Evolutionary conservation across 108 stramenopile genomes (phyloP).

Genomic region (Nannochloropsis gaditana): DNA sequence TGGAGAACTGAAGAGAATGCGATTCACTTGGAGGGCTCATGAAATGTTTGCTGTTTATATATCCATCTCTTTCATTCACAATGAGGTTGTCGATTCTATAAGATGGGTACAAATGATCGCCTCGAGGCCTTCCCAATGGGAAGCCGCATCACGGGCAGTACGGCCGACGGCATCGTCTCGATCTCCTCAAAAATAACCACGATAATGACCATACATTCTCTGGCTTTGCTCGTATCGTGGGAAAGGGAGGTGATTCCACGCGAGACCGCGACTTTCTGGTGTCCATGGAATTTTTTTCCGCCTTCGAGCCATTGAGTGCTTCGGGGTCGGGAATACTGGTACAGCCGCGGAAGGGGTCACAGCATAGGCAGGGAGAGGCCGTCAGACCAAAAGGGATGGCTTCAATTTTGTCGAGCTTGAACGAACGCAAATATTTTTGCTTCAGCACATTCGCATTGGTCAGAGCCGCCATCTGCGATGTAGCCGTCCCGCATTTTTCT

Average conservation of each 20-base stretch:
- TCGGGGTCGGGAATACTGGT: neutral
- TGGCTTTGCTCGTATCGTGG: neutral
- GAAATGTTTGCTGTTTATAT: too few species aligned
- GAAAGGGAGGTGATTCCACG: neutral
- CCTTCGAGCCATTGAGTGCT: neutral
- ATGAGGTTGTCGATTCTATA: too few species aligned
- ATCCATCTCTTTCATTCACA: too few species aligned
- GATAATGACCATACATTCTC: neutral
- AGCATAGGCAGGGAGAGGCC: neutral
- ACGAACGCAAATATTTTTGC: neutral
- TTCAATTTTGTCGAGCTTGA: neutral
- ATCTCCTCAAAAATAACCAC: neutral
- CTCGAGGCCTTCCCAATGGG: too few species aligned
- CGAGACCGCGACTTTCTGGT: neutral
- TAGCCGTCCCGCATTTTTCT: constrained; percentile 36
- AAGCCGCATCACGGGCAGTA: too few species aligned
- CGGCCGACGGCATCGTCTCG: too few species aligned
- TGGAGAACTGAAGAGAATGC: too few species aligned
- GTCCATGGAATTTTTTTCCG: neutral
- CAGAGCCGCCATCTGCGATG: constrained; percentile 31
- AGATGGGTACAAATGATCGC: too few species aligned
- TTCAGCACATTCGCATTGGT: constrained; percentile 24
- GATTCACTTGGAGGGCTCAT: too few species aligned
- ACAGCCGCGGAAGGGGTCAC: neutral
- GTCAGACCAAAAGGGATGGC: neutral